Evolutionary conservation across 2,329 filamentous ascomycete species (phyloP).

Genomic region (Cladosporium sp.): DNA sequence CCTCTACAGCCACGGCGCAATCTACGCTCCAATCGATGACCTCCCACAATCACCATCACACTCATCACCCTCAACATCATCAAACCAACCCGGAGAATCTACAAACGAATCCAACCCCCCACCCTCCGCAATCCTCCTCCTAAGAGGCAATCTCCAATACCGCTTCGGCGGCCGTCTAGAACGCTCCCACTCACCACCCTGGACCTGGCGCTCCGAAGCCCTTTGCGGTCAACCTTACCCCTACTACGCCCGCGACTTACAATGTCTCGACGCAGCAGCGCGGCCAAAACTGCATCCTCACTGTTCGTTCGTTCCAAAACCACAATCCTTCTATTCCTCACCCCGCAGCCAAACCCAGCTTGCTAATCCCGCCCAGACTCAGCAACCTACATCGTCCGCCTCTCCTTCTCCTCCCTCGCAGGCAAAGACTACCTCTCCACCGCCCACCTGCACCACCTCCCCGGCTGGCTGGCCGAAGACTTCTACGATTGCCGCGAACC

Average conservation of each 20-base stretch:
- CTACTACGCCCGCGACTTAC: not conserved
- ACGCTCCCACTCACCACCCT: not conserved
- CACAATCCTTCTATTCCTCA: not conserved
- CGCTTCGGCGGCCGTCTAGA: not conserved
- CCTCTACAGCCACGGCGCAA: conserved; percentile 1
- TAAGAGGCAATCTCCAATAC: not conserved
- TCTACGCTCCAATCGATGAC: not conserved
- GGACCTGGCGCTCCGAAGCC: not conserved
- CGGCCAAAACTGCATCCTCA: not conserved
- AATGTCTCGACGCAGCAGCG: not conserved
- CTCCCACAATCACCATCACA: not conserved
- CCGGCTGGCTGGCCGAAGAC: not conserved
- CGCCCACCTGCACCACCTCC: not conserved
- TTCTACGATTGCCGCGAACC: not conserved
- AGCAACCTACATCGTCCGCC: not conserved
- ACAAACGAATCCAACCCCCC: not conserved
- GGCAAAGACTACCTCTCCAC: not conserved
- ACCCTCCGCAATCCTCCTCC: not conserved
- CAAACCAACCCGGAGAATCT: not conserved
- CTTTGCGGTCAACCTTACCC: not conserved
- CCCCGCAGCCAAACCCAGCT: not conserved
- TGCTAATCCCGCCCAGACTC: not conserved
- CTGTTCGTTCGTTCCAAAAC: conserved; percentile 4
- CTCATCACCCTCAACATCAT: not conserved
- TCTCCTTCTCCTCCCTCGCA: not conserved